Evolutionary conservation across 805 yeast genomes (phyloP).

Genomic region (Cyberlindnera saturnus): DNA sequence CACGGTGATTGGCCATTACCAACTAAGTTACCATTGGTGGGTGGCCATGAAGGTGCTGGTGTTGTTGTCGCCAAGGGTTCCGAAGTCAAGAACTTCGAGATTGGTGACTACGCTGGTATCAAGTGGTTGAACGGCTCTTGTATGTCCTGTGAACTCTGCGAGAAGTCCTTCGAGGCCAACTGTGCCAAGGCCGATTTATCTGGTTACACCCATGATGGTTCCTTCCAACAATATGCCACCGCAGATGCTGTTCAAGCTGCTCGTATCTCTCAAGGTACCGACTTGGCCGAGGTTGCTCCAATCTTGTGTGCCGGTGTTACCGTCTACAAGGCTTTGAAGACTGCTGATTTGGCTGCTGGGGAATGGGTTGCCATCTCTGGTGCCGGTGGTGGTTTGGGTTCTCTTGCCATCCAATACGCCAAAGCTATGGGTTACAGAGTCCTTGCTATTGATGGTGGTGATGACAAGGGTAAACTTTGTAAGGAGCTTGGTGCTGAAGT

Average conservation of each 20-base stretch:
- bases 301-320: constrained; percentile 43
- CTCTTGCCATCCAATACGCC: constrained; percentile 71
- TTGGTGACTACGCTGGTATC: constrained; percentile 64
- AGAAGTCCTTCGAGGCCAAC: constrained; percentile 52
- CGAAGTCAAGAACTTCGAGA: constrained; percentile 50
- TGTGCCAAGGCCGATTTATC: constrained; percentile 64
- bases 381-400: constrained; percentile 78
- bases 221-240: constrained; percentile 56
- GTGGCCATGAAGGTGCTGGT: constrained; percentile 74
- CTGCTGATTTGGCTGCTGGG: constrained; percentile 52
- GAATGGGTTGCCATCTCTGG: constrained; percentile 73
- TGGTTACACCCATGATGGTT: constrained; percentile 54
- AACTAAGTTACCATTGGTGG: constrained; percentile 55
- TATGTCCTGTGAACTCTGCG: constrained; percentile 58
- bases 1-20: constrained; percentile 52
- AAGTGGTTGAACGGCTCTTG: constrained; percentile 69
- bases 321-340: constrained; percentile 60
- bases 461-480: constrained; percentile 51
- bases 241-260: constrained; percentile 63
- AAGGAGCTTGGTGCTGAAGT: constrained; percentile 57
- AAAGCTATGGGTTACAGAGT: constrained; percentile 69
- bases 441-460: constrained; percentile 71
- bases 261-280: constrained; percentile 47
- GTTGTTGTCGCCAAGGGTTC: constrained; percentile 58
- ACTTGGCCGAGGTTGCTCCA: constrained; percentile 52